Conservation (phyloP, 768 basidiomycete species). For the Pleurotus sapidus region DNA sequence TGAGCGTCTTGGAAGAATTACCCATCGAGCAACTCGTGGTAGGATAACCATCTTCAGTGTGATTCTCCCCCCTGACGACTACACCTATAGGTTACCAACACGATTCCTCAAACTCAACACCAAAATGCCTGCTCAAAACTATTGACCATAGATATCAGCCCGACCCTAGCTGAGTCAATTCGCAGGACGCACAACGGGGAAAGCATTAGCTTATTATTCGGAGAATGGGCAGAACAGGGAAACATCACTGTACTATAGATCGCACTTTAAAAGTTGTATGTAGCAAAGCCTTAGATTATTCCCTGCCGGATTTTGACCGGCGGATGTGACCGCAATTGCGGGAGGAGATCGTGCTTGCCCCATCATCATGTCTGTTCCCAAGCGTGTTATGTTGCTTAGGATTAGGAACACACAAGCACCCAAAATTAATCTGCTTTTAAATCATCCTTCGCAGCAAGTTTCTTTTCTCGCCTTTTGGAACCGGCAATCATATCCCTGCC, state of each 20-base stretch:
- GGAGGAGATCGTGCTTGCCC: too few species aligned
- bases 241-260: conserved; percentile 28
- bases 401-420: too few species aligned
- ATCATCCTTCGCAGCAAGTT: conserved; percentile 16
- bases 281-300: not conserved
- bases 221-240: conserved; percentile 68
- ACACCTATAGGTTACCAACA: conserved; percentile 79
- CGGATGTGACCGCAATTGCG: too few species aligned
- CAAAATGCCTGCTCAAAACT: conserved; percentile 67
- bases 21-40: conserved; percentile 88
- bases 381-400: too few species aligned
- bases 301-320: not conserved
- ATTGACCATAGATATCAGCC: conserved; percentile 85
- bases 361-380: too few species aligned
- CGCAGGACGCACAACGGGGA: conserved; percentile 93
- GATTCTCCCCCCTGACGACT: conserved; percentile 7
- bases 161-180: conserved; percentile 94
- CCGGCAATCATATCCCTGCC: conserved; percentile 76
- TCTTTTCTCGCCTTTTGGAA: conserved; percentile 63
- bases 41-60: conserved; percentile 18
- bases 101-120: conserved; percentile 82
- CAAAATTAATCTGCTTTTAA: too few species aligned
- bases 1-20: conserved; percentile 63
- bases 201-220: conserved; percentile 85
- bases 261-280: not conserved